Conservation (phyloP, 192 early-diverging fungal species). For the Chytriomyces hyalinus region DNA sequence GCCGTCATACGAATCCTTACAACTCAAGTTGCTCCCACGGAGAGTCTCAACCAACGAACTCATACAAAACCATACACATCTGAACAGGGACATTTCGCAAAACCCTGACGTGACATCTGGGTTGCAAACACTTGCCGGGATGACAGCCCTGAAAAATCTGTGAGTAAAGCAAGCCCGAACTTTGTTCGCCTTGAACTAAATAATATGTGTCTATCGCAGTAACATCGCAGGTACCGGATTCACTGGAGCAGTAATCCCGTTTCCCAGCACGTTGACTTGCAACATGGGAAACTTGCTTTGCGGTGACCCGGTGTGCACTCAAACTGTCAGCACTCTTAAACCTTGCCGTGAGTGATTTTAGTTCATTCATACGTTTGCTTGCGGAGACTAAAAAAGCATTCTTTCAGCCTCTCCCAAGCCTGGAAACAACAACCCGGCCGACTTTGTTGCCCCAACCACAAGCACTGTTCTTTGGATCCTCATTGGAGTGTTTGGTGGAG, state of each 20-base stretch:
- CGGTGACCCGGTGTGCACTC: slow-evolving; percentile 16
- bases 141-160: slow-evolving; percentile 4
- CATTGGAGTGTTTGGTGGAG: slow-evolving; percentile 25
- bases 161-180: not conserved
- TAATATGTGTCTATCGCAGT: not conserved
- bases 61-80: not conserved
- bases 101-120: slow-evolving; percentile 11
- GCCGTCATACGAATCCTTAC: not conserved
- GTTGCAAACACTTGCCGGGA: slow-evolving; percentile 3
- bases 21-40: not conserved
- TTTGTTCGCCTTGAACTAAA: not conserved
- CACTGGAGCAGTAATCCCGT: not conserved
- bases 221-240: slow-evolving; percentile 15
- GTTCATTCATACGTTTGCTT: not conserved
- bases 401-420: slow-evolving; percentile 3
- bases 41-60: not conserved
- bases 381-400: not conserved
- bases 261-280: not conserved
- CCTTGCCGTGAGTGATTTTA: slow-evolving; percentile 21
- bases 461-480: slow-evolving; percentile 23
- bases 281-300: not conserved
- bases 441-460: slow-evolving; percentile 16
- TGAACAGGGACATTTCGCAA: slow-evolving; percentile 15
- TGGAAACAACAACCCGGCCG: slow-evolving; percentile 33
- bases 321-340: not conserved